Base-by-base conservation (phyloP, 148 eudicot genomes). In the Silene uniflora region DNA sequence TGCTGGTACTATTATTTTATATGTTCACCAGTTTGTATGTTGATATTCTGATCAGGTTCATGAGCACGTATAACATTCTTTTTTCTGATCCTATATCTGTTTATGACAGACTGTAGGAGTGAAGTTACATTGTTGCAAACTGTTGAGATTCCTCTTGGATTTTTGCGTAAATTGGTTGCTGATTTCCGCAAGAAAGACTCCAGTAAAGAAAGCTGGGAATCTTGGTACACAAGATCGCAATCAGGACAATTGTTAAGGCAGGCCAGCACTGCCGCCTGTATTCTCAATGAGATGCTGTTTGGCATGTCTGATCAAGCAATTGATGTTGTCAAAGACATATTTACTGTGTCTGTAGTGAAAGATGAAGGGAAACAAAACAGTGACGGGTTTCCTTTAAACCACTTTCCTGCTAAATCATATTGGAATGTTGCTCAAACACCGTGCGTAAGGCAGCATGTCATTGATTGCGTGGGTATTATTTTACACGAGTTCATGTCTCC, bases 251-350 rank as follows among this genome's bases (percentile, higher is more conserved):
- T 94, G 82, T 79, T 94, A 62, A 85, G 96, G 69, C 96, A 90
- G 76, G 97, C 98, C 77, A 81, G 92, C 71, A 90, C 96, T 76
- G 91, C 97, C 59, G 96, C 79, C 32, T 89, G 96, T 72, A 88
- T 94, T 49, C 80, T 94, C 64, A 94, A 91, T 82, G 97, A 94
- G 89, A 84, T 94, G 87, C 78, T 94, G 68, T 91, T 81, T 84
- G 97, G 98, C 79, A 82, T 88, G 78, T 94, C 98, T 59, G 91
- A 88, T 80, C 84, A 84, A 76, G 85, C 86, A 75, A 61, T 85
- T 69, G 72, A 85, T 67, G 67, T 72, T 75, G 78, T 94, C 22
- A 71, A 67, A 62, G 76, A 82, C 70, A 84, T 83, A 78, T 94
- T 94, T 82, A 80, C 73, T 23, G 74, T 66, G 46, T 73, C 87